Evolutionary conservation across 2,329 filamentous ascomycete genomes (phyloP), one percentile per base, ranked within the genome.

Genomic region (Dactylonectria macrodidyma): DNA sequence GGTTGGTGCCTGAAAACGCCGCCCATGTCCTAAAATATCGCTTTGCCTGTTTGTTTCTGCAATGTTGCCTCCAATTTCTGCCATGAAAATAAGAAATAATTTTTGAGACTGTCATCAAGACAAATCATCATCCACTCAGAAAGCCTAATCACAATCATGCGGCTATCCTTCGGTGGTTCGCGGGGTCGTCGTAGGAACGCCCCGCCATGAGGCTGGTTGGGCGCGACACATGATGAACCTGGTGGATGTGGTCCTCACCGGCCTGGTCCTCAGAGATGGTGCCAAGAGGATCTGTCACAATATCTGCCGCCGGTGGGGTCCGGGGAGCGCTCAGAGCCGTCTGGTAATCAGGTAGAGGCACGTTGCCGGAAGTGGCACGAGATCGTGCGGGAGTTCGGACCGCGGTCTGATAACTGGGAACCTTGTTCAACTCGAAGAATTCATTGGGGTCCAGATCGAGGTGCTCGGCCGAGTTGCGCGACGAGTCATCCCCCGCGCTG

Each of bases 341-440:
- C 63, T 87, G 82, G 76, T 95, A 95, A 76, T 93, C 90, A 0
- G 92, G 92, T 6, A 93, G 85, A 12, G 80, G 80, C 5, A 83
- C 79, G 36, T 84, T 84, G 24, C 85, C 84, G 7, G 85, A 80
- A 50, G 84, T 84, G 56, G 82, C 85, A 14, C 84, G 84, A 38
- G 86, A 84, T 58, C 88, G 85, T 16, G 89, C 87, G 5, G 90
- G 89, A 0, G 90, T 89, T 70, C 88, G 89, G 30, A 94, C 89
- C 0, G 93, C 93, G 1, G 93, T 95, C 16, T 88, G 87, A 78
- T 95, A 95, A 64, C 92, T 95, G 1, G 93, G 93, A 2, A 95
- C 92, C 71, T 92, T 92, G 78, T 86, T 92, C 48, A 95, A 82
- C 70, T 90, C 88, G 55, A 88, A 87, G 71, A 93, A 81, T 69